Percentiles rank a stretch among this genome's conserved stretches.
These are phyloP conservation scores for Polyporus tsugae DNA, from an alignment of 1,284 basidiomycete genomes.

Conservation along the genomic window DNA sequence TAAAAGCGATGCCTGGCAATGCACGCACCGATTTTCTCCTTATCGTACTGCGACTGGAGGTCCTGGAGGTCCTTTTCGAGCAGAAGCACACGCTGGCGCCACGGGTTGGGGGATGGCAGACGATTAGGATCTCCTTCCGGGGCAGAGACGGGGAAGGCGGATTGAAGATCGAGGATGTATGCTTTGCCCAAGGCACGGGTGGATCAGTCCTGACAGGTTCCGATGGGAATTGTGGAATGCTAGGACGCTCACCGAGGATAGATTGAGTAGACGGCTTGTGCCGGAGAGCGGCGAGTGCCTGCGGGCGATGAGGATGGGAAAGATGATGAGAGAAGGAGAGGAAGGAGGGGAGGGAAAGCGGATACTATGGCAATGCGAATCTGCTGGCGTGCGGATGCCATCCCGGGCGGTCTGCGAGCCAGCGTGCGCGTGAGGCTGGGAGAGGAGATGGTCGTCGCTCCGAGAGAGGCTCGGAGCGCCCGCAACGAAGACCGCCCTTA, in stretches of 20 bases:
- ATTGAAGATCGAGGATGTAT: slow-evolving; percentile 53
- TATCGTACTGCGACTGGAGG: slow-evolving; percentile 50
- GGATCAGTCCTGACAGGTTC: neutral
- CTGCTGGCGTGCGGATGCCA: slow-evolving; percentile 21
- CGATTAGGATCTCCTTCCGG: neutral
- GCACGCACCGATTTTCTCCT: slow-evolving; percentile 51
- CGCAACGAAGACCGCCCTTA: neutral
- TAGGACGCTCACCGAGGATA: slow-evolving; percentile 46
- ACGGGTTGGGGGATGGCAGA: slow-evolving; percentile 41
- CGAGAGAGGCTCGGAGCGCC: slow-evolving; percentile 20
- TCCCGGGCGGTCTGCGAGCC: slow-evolving; percentile 3
- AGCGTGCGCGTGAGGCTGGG: slow-evolving; percentile 8
- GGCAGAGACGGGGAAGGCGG: slow-evolving; percentile 42
- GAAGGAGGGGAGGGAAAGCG: slow-evolving; percentile 5
- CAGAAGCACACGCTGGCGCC: slow-evolving; percentile 54
- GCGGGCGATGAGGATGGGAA: slow-evolving; percentile 15
- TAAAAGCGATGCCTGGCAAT: neutral
- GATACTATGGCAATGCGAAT: slow-evolving; percentile 38
- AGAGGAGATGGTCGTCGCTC: slow-evolving; percentile 25
- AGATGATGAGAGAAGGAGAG: slow-evolving; percentile 18
- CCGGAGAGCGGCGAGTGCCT: slow-evolving; percentile 40
- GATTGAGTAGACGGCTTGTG: slow-evolving; percentile 46
- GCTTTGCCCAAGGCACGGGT: slow-evolving; percentile 41
- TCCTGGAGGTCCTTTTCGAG: slow-evolving; percentile 52
- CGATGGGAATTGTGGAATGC: slow-evolving; percentile 2